A percentile compares a stretch with the other conserved stretches of the same genome.
phyloP scores from a whole-genome alignment of 352 stramenopile species.

The Pythium chondricola region DNA sequence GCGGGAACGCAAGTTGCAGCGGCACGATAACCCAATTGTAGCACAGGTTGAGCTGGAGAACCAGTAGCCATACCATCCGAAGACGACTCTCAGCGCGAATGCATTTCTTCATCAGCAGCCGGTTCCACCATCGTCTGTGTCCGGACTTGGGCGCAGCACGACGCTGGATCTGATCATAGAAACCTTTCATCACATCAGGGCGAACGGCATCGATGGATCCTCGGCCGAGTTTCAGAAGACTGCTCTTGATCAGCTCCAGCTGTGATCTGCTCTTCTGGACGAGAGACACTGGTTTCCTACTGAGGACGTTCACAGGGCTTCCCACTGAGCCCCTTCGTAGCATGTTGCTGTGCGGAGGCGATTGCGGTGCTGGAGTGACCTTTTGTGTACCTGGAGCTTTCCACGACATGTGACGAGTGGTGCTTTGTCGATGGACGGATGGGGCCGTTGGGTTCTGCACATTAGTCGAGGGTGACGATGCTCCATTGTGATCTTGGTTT shows the following conservation, averaged over 20 bases:
- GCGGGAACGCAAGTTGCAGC: slow-evolving; percentile 39
- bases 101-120: slow-evolving; percentile 24
- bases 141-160: slow-evolving; percentile 11
- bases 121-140: slow-evolving; percentile 27
- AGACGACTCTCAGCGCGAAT: slow-evolving; percentile 31
- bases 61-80: slow-evolving; percentile 43
- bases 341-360: neutral
- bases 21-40: slow-evolving; percentile 55
- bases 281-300: neutral
- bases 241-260: slow-evolving; percentile 11
- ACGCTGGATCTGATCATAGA: slow-evolving; percentile 42
- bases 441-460: no score
- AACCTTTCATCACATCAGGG: slow-evolving; percentile 43
- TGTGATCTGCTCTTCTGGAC: slow-evolving; percentile 6
- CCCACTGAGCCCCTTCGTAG: slow-evolving; percentile 1
- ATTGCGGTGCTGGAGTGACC: slow-evolving; percentile 2
- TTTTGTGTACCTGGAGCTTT: neutral
- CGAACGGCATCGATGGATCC: slow-evolving; percentile 15
- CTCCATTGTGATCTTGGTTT: no score
- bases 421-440: neutral
- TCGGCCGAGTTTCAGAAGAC: slow-evolving; percentile 3
- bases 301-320: neutral
- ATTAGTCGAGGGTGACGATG: no score
- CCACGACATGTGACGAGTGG: slow-evolving; percentile 8
- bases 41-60: slow-evolving; percentile 28